These are phyloP conservation scores for Fusarium bulbicola DNA, from an alignment of 2,329 filamentous ascomycete species.

Conservation along the genomic window DNA sequence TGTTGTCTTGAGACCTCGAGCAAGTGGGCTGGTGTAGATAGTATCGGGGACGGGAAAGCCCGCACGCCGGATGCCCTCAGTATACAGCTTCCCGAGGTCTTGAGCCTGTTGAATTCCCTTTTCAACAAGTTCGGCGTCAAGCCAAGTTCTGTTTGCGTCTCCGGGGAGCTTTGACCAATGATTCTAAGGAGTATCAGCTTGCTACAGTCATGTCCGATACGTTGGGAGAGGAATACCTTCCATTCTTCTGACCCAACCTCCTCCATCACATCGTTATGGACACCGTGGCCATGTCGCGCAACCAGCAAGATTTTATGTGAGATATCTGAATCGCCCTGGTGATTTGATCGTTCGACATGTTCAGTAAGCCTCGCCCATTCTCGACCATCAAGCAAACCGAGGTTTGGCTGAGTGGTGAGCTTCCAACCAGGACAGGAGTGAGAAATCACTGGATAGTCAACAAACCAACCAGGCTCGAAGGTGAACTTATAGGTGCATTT, in stretches of 20 bases:
- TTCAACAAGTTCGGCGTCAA: not conserved
- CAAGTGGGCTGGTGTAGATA: not conserved
- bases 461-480: not conserved
- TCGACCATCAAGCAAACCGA: not conserved
- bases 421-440: not conserved
- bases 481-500: not conserved
- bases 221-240: not conserved
- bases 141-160: not conserved
- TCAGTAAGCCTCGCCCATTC: not conserved
- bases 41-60: not conserved
- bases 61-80: not conserved
- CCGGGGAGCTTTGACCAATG: not conserved
- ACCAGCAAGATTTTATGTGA: not conserved
- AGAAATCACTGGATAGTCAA: not conserved
- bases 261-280: not conserved
- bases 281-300: not conserved
- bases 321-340: fast-evolving
- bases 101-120: not conserved
- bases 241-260: not conserved
- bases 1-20: not conserved
- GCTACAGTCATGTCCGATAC: fast-evolving
- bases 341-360: not conserved
- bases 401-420: not conserved
- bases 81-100: not conserved
- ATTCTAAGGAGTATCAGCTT: not conserved